Evolutionary conservation across 75 land plant species (phyloP), one percentile per base, ranked within the genome.

Genomic region (Azolla pinnata): DNA sequence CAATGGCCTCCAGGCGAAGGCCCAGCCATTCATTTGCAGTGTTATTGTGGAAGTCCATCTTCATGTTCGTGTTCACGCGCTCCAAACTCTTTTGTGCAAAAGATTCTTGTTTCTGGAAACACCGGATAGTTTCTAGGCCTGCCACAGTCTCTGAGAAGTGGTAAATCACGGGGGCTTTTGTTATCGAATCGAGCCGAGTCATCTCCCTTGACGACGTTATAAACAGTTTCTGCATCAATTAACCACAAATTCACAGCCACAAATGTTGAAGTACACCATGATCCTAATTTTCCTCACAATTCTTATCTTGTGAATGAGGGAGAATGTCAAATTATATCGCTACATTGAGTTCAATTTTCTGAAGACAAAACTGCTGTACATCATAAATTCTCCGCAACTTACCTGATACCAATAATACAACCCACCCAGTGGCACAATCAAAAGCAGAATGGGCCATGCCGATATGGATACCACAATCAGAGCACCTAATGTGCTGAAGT

Each of bases 371-470:
- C n/a, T n/a, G n/a, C n/a, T n/a, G n/a, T n/a, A n/a, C n/a, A n/a
- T n/a, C n/a, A n/a, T n/a, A n/a, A n/a, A n/a, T n/a, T n/a, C n/a
- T n/a, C n/a, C 5, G 16, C 52, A 16, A 44, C 23, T 44, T 81
- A 93, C 98, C 85, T 88, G 75, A 56, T 85, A 93, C 81, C 86
- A 83, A 29, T 67, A 44, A 61, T 85, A 85, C 31, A 83, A 50
- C 79, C 74, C 77, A 26, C 42, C 83, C 31, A 93, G 86, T 23
- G 96, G 98, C 59, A 83, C 63, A 27, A 93, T 47, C 30, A 76
- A 28, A 35, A 93, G 67, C 2, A 85, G 56, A 21, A 83, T 73
- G 31, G 89, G 98, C 98, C 98, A 92, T 27, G 95, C 67, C 53
- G 85, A 81, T 64, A 85, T 87, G 21, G 76, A 75, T 14, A 81